Evolutionary conservation across 306 rosid species (phyloP), one percentile per base, ranked within the genome.

Genomic region (Lithocarpus polystachyus): DNA sequence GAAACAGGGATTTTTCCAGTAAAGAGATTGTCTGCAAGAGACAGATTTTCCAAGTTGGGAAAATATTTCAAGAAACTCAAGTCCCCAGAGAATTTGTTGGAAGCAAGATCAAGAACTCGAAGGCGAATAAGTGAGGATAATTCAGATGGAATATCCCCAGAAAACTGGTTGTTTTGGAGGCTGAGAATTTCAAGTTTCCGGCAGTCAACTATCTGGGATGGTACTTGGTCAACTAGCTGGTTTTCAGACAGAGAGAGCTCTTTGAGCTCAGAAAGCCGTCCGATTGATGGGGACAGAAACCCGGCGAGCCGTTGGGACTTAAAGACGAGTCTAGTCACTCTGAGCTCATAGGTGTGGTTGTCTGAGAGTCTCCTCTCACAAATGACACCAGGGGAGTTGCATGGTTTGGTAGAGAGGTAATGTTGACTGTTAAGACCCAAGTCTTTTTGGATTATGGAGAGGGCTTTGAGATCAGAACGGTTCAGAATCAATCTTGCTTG

Each of bases 21-120:
- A 79, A 95, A 91, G 75, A 80, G 89, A 74, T 95, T 95, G 28
- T 93, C 79, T 1, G 97, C 94, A 7, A 95, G 53, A 10, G 91
- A 85, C 48, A 95, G 98, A 19, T 55, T 85, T 77, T 93, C 98
- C 56, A 95, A 20, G 73, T 95, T 91, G 48, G 96, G 97, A 59
- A 95, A 93, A 75, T 86, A 71, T 75, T 88, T 89, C 84, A 95
- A 83, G 90, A 93, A 93, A 45, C 87, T 86, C 81, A 95, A 83
- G 82, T 82, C 86, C 51, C 98, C 99, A 1, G 93, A 88, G 33
- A 95, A 82, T 7, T 82, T 78, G 54, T 95, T 95, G 56, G 89
- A 83, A 2, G 98, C 92, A 28, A 95, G 35, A 54, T 93, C 98
- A 1, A 95, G 87, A 37, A 80, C 54, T 20, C 94, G 87, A 4